Evolutionary conservation across 2,329 filamentous ascomycete genomes (phyloP), one percentile per base, ranked within the genome.

Genomic region (Rugonectria rugulosa): DNA sequence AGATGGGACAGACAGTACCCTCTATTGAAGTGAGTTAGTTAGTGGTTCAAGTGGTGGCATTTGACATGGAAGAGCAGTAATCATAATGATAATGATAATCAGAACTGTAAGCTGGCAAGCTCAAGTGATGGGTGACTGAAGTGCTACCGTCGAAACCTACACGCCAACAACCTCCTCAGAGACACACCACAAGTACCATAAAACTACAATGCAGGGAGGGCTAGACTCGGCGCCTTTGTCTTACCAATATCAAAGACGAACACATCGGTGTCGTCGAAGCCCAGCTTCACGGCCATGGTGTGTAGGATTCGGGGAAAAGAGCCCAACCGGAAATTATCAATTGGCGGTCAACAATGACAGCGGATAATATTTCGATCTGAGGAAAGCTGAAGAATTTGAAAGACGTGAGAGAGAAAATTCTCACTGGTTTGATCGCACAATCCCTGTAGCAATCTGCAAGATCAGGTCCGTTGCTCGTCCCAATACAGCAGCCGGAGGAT

Each of bases 1-100:
- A 91, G 72, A 93, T 92, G 65, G 89, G 88, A 73, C 89, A 92
- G 61, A 93, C 87, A 44, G 90, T 93, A 60, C 90, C 90, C 81
- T 93, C 90, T 93, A 66, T 23, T 32, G 50, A 50, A 34, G 40
- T 56, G 34, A 56, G 53, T 46, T 10, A 36, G 10, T 37, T 20
- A 26, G n/a, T n/a, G 17, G n/a, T n/a, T n/a, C n/a, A n/a, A n/a
- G n/a, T n/a, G n/a, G n/a, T n/a, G n/a, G n/a, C 17, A 19, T 26
- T 7, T 5, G 38, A 50, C 7, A 40, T 24, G 37, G 32, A 49
- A 29, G 17, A 59, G 38, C 46, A 56, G 52, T 8, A 2, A 9
- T 36, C n/a, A 53, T 34, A 53, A 46, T 34, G 21, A 41, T 38
- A 47, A 53, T 49, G 26, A 10, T 44, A 49, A 36, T 19, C 9